Evolutionary conservation across 1,139 yeast genomes (phyloP), one percentile per base, ranked within the genome.

Genomic region (Candida sp.): DNA sequence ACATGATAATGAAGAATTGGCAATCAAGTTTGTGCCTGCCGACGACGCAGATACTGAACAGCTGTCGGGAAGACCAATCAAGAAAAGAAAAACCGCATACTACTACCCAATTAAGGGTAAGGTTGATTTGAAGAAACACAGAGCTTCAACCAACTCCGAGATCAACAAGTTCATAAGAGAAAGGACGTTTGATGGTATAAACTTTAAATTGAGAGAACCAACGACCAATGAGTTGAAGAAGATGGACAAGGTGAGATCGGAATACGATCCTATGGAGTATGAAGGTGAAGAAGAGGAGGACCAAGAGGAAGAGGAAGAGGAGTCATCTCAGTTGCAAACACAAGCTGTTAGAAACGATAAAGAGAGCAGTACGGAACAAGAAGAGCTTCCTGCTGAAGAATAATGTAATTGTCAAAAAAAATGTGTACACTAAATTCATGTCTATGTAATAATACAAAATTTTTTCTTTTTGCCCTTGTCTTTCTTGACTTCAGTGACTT

Each of bases 51-150:
- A 87, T 58, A 69, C 86, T 27, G 83, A 82, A 54, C 77, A 75
- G 35, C 57, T 47, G 4, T 49, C 42, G 22, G 42, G 37, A 2
- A 37, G 34, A 26, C 42, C 44, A 31, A 27, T 45, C 6, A 78
- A 77, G 42, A 81, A 80, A 55, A 77, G 85, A 39, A 77, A 79
- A 43, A 78, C 76, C n/a, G 94, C 93, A 1, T 81, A 78, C 59
- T 94, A 88, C 67, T 84, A 88, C 54, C 97, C 98, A 7, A 74
- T 93, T 27, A 77, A 83, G 11, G 93, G 96, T 34, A 85, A 87
- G 59, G 81, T 91, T 46, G 96, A 88, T 59, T 81, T 94, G 65
- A 90, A 89, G 72, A 88, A 93, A 63, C 86, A 96, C 65, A 85
- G 98, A 68, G 84, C 67, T 7, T 75, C 78, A 4, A 67, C 73